Base-by-base conservation (phyloP, 495 filamentous ascomycete species). In the Lasiosphaeria miniovina region DNA sequence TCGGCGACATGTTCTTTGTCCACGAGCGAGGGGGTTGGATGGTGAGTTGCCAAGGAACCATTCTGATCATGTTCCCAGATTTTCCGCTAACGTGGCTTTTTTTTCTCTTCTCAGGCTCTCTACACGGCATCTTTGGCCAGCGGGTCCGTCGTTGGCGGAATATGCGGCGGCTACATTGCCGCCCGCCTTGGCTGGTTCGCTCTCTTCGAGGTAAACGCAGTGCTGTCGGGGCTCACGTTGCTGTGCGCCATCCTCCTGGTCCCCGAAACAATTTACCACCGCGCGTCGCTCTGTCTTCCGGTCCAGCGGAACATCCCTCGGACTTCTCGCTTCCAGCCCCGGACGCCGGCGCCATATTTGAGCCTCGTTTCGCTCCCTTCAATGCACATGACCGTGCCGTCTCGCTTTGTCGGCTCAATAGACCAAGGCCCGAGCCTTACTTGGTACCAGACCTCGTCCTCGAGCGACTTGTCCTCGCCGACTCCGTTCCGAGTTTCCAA, bases 251-350 rank as follows among this genome's bases (percentile, higher is more conserved):
- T 84, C 36, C 78, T 85, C 67, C 64, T 84, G 6, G 79, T 81
- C 12, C 82, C 83, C 0, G 84, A 86, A 61, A 84, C 82, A 5
- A 77, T 80, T 17, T 86, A 79, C 63, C 64, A 84, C 32, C 63
- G 69, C 1, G 51, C 48, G 0, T 33, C 60, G 12, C 61, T 45
- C 5, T 56, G 48, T n/a, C 57, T 71, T 0, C 65, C 67, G 4
- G 51, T 61, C 9, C 65, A 61, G 41, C 55, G 35, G 24, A 64
- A 43, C 7, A 54, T 64, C 14, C 65, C 65, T 2, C 66, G 61
- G 9, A 55, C 52, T 5, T 67, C 59, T 6, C 61, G 60, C 11
- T 65, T 58, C 36, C 40, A 43, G 10, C 35, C 32, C 24, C 64
- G 55, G 3, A 49, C 33, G 3, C 43, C 51, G 7, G 57, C 64